Conservation (phyloP, 2,329 filamentous ascomycete genomes). For the Alternaria arborescens region DNA sequence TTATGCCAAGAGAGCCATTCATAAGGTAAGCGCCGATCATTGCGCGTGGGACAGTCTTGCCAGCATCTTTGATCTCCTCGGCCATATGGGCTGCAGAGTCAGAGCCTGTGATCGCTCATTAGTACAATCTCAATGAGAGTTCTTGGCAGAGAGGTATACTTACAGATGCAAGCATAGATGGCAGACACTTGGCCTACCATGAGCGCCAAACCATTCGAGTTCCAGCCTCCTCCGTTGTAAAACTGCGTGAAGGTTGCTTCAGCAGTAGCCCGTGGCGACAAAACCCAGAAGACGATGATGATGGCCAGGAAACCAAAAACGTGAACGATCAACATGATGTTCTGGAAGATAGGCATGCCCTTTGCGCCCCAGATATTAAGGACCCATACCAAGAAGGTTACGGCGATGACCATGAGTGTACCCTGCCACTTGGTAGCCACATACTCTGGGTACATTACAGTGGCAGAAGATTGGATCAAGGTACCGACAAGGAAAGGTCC, state of each 20-base stretch:
- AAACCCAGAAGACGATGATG: slow-evolving; percentile 51
- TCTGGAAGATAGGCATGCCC: slow-evolving; percentile 47
- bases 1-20: slow-evolving; percentile 50
- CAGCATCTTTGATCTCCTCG: slow-evolving; percentile 55
- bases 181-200: slow-evolving; percentile 55
- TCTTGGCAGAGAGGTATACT: slow-evolving; percentile 9
- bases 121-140: background rate
- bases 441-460: slow-evolving; percentile 56
- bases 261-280: slow-evolving; percentile 42
- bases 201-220: slow-evolving; percentile 47
- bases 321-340: slow-evolving; percentile 51
- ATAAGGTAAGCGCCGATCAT: slow-evolving; percentile 54
- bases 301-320: slow-evolving; percentile 57
- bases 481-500: slow-evolving; percentile 60
- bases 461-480: slow-evolving; percentile 56
- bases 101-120: slow-evolving; percentile 35
- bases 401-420: slow-evolving; percentile 59
- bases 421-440: slow-evolving; percentile 57
- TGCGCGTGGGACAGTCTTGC: slow-evolving; percentile 51
- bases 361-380: slow-evolving; percentile 52
- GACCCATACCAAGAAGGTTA: slow-evolving; percentile 54
- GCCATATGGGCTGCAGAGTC: slow-evolving; percentile 56
- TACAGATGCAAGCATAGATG: slow-evolving; percentile 47
- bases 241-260: slow-evolving; percentile 46
- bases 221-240: slow-evolving; percentile 52